phyloP scores from a whole-genome alignment of 768 basidiomycete genomes.

The Mycena amicta region DNA sequence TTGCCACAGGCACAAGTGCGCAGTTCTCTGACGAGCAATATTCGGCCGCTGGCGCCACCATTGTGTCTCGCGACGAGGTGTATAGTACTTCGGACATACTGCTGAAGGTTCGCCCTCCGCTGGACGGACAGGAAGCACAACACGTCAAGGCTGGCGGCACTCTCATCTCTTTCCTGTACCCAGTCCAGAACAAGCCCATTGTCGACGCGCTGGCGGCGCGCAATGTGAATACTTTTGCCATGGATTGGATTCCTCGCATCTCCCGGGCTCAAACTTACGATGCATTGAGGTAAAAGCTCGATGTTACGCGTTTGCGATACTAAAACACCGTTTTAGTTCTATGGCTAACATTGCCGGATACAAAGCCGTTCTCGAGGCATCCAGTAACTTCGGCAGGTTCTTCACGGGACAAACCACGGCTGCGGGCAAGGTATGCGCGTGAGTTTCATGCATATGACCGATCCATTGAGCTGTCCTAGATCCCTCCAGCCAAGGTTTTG shows the following conservation, averaged over 20 bases:
- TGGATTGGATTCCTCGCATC: conserved; percentile 92
- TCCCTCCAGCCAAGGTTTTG: conserved; percentile 84
- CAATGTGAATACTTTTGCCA: conserved; percentile 77
- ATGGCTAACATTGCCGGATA: conserved; percentile 97
- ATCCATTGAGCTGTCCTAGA: conserved; percentile 45
- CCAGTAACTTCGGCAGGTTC: conserved; percentile 87
- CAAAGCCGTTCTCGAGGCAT: conserved; percentile 88
- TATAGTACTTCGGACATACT: conserved; percentile 73
- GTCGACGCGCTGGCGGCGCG: conserved; percentile 70
- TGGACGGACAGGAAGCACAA: conserved; percentile 61
- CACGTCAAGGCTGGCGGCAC: conserved; percentile 74
- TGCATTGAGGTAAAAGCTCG: conserved; percentile 65
- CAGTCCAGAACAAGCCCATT: conserved; percentile 75
- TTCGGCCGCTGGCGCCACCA: conserved; percentile 72
- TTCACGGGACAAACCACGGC: conserved; percentile 91
- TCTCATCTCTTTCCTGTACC: conserved; percentile 82
- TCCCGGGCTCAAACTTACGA: conserved; percentile 91
- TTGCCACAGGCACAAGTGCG: conserved; percentile 67
- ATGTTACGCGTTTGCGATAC: conserved; percentile 1
- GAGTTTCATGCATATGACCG: conserved; percentile 1
- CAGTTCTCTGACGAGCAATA: conserved; percentile 86
- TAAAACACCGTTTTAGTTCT: conserved; percentile 50
- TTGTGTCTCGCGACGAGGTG: conserved; percentile 75
- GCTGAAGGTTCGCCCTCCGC: conserved; percentile 83
- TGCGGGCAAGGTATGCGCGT: conserved; percentile 63